Base-by-base conservation (phyloP, 2,329 filamentous ascomycete species). In the Neonectria sp. region DNA sequence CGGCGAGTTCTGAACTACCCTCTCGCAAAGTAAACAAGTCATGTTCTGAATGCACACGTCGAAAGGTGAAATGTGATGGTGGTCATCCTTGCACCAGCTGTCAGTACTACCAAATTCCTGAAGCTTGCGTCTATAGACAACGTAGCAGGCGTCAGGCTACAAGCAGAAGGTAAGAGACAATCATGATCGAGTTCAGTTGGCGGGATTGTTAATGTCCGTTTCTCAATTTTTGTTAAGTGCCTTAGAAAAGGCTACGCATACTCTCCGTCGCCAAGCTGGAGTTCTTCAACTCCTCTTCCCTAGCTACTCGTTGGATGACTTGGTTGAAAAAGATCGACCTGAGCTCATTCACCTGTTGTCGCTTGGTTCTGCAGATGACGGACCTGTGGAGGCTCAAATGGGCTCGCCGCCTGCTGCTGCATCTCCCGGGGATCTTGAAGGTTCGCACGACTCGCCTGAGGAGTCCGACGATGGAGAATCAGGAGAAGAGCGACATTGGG, bases 31-130 rank as follows among this genome's bases (percentile, higher is more conserved):
- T 75, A n/a, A 76, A 76, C 55, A 71, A 69, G 52, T 79, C 75
- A 11, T 76, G 75, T 56, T 69, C 69, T 21, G 75, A 76, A 60
- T 78, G 75, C 45, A 77, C 72, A 0, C 68, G 76, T 17, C 71
- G 76, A 25, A 79, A 77, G 55, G 71, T 80, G 43, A 82, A 84
- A 62, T 83, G 82, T 31, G 81, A 85, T 53, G 82, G 84, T n/a
- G 82, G 70, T 3, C 70, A 71, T 21, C 75, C 77, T 35, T 79
- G 77, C 60, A 64, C 71, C 3, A 78, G 87, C 31, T 84, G 85
- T 13, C 82, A 71, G 40, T 77, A 78, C 58, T 78, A 78, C 55
- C 68, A 73, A 21, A 69, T 70, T 2, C 61, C 72, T 1, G 71
- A 77, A 4, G 53, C 69, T 4, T 79, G 77, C 57, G 72, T 73